Conservation (phyloP, 2,329 filamentous ascomycete species). For the Fusarium sp. region DNA sequence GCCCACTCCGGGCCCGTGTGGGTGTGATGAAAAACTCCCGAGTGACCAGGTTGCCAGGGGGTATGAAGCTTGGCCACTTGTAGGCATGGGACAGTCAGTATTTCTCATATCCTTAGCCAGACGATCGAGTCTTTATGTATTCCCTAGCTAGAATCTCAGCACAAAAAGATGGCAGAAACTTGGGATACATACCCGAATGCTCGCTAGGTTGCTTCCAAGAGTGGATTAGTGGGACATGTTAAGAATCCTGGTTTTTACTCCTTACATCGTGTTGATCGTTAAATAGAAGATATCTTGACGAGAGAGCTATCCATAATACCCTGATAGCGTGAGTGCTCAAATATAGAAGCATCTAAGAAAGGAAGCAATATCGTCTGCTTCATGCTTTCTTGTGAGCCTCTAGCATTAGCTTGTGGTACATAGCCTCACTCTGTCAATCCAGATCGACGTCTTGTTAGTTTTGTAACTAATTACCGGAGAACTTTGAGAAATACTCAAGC, state of each 20-base stretch:
- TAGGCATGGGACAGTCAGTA: not conserved
- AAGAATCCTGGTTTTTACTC: conserved; percentile 33
- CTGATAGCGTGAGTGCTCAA: not conserved
- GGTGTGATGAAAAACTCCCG: conserved; percentile 40
- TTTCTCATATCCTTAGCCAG: not conserved
- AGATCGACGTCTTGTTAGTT: not conserved
- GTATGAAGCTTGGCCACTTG: not conserved
- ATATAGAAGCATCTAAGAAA: not conserved
- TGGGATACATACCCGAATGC: conserved; percentile 17
- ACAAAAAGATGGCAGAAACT: conserved; percentile 33
- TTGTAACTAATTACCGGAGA: not conserved
- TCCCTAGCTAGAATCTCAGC: not conserved
- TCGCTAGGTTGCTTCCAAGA: conserved; percentile 31
- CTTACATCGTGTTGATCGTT: conserved; percentile 15
- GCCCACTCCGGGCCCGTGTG: conserved; percentile 33
- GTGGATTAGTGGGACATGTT: conserved; percentile 34
- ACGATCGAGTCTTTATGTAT: not conserved
- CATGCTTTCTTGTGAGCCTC: not conserved
- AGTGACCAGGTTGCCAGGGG: conserved; percentile 36
- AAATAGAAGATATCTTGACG: conserved; percentile 18
- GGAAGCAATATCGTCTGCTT: not conserved
- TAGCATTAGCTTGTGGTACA: conserved; percentile 2
- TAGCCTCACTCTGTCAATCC: not conserved
- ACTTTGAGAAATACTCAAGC: not conserved
- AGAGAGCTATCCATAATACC: too few species aligned